Evolutionary conservation across 345 rosid species (phyloP).

Genomic region (Citrus sp.): DNA sequence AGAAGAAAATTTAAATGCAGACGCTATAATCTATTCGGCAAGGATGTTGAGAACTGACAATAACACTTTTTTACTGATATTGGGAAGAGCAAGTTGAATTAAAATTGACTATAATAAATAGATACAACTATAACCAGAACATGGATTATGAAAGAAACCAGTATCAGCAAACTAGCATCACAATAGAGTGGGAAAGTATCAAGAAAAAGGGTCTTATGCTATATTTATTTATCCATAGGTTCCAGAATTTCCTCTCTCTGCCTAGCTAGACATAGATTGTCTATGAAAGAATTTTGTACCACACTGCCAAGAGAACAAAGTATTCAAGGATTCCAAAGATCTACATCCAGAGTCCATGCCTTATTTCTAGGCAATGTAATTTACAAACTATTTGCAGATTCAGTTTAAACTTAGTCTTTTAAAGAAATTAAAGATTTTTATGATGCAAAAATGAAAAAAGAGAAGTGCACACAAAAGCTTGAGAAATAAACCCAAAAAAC

Average conservation of each 20-base stretch:
- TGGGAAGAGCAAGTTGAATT: background rate
- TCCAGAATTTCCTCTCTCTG: background rate
- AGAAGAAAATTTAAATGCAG: background rate
- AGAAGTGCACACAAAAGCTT: background rate
- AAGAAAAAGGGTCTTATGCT: background rate
- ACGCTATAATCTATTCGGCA: background rate
- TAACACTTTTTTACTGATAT: background rate
- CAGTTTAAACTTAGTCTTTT: background rate
- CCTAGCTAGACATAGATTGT: background rate
- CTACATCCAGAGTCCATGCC: background rate
- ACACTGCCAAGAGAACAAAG: background rate
- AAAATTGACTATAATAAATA: too few species aligned
- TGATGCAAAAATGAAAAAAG: background rate
- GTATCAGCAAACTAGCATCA: too few species aligned
- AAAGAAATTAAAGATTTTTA: background rate
- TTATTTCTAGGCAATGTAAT: background rate
- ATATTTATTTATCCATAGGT: background rate
- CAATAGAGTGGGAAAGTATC: background rate
- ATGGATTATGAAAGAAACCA: too few species aligned
- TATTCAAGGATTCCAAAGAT: background rate
- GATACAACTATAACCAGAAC: too few species aligned
- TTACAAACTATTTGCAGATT: background rate
- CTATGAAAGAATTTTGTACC: background rate
- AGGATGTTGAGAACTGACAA: background rate
- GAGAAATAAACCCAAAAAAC: background rate